A percentile compares a stretch with the other conserved stretches of the same genome.
Evolutionary conservation across 1,284 basidiomycete genomes (phyloP).

Genomic region (Veloboletus limbatus): DNA sequence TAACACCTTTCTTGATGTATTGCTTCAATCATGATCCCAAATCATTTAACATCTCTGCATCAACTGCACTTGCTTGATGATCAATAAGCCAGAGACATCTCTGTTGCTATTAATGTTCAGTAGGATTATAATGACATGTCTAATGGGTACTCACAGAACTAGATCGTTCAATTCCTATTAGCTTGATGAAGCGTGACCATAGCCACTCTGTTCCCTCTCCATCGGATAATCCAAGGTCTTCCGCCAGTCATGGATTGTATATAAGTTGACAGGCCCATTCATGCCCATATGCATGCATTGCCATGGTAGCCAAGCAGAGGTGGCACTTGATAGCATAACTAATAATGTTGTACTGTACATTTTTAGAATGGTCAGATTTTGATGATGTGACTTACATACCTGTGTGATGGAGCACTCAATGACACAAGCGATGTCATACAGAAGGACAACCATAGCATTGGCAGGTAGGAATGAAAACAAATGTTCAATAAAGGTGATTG

Average conservation of each 20-base stretch:
- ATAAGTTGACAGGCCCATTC: background rate
- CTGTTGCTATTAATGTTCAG: too few species aligned
- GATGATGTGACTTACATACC: background rate
- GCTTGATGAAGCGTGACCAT: background rate
- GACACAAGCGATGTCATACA: background rate
- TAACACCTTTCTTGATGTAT: too few species aligned
- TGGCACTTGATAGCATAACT: too few species aligned
- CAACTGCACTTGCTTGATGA: slow-evolving; percentile 22
- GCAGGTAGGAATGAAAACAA: background rate
- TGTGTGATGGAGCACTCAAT: background rate
- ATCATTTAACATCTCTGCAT: slow-evolving; percentile 12
- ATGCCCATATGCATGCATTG: background rate
- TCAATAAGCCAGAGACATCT: slow-evolving; percentile 32
- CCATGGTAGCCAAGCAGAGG: background rate
- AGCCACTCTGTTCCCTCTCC: background rate
- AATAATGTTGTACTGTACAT: too few species aligned
- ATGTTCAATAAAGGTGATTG: slow-evolving; percentile 30
- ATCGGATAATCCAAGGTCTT: background rate
- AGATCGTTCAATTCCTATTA: background rate
- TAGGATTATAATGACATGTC: too few species aligned
- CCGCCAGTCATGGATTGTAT: background rate
- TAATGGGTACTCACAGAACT: background rate
- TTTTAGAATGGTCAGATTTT: too few species aligned
- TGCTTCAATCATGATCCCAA: too few species aligned
- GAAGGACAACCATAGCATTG: background rate